phyloP scores from a whole-genome alignment of 1,284 basidiomycete species.

The Pseudozyma sp. region DNA sequence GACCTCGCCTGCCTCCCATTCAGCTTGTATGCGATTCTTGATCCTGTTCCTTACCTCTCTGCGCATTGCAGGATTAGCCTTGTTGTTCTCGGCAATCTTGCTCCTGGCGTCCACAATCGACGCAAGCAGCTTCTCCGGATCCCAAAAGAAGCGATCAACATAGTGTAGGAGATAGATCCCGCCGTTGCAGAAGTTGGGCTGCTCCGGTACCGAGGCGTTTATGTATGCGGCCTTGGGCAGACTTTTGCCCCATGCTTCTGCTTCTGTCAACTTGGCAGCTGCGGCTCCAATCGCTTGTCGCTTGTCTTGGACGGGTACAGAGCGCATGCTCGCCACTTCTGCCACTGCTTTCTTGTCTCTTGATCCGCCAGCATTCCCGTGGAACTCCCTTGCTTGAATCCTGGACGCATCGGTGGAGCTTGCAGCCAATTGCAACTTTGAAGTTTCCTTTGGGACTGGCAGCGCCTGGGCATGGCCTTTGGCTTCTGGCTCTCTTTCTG shows the following conservation, averaged over 20 bases:
- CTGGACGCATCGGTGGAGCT: not conserved
- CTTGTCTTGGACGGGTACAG: conserved; percentile 18
- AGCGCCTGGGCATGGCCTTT: not conserved
- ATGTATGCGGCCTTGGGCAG: conserved; percentile 38
- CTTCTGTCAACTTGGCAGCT: not conserved
- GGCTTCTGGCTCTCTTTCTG: not conserved
- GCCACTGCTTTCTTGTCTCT: not conserved
- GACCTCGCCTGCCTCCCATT: conserved; percentile 46
- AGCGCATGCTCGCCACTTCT: conserved; percentile 4
- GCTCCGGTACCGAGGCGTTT: conserved; percentile 72
- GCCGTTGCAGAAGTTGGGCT: conserved; percentile 87
- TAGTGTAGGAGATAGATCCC: conserved; percentile 71
- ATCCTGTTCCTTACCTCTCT: conserved; percentile 1
- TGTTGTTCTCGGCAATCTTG: not conserved
- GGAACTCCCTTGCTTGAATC: conserved; percentile 2
- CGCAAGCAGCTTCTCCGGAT: conserved; percentile 46
- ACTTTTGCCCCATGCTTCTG: conserved; percentile 22
- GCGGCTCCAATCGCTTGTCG: not conserved
- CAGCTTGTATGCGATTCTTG: conserved; percentile 3
- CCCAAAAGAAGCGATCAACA: conserved; percentile 63
- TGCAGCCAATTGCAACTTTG: not conserved
- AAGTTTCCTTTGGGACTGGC: not conserved
- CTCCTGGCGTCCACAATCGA: conserved; percentile 15
- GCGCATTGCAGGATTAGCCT: not conserved
- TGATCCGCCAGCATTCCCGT: not conserved